Evolutionary conservation across 2,329 filamentous ascomycete genomes (phyloP).

Genomic region (Ophiosphaerella narmari): DNA sequence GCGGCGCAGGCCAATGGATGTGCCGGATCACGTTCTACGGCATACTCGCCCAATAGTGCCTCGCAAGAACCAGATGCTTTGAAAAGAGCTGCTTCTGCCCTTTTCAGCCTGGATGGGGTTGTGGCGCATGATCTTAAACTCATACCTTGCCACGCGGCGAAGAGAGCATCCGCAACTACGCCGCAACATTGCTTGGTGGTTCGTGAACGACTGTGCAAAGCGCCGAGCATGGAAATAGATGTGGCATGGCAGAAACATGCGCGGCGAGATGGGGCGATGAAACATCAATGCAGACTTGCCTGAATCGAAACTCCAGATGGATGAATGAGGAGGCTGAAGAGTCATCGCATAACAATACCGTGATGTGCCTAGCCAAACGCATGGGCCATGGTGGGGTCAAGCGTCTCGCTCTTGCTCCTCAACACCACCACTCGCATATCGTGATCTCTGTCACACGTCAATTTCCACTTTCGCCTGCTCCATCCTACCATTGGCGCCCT

Average conservation of each 20-base stretch:
- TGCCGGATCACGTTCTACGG: slow-evolving; percentile 22
- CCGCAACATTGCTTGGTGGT: slow-evolving; percentile 2
- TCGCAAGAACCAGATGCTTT: slow-evolving; percentile 3
- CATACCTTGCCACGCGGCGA: slow-evolving; percentile 5
- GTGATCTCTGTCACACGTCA: slow-evolving; percentile 32
- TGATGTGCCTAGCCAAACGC: slow-evolving; percentile 22
- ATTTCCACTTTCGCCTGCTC: slow-evolving; percentile 22
- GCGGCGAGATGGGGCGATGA: background rate
- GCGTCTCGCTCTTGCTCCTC: slow-evolving; percentile 23
- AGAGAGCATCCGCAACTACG: slow-evolving; percentile 4
- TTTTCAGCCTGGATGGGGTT: background rate
- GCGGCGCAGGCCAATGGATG: slow-evolving; percentile 29
- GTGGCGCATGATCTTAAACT: background rate
- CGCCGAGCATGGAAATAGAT: background rate
- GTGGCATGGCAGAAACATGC: background rate
- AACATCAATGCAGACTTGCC: background rate
- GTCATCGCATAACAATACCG: slow-evolving; percentile 23
- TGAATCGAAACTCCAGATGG: slow-evolving; percentile 15
- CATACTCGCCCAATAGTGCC: slow-evolving; percentile 35
- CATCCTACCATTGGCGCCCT: slow-evolving; percentile 22
- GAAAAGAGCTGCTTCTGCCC: background rate
- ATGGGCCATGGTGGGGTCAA: slow-evolving; percentile 23
- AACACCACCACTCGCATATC: slow-evolving; percentile 42
- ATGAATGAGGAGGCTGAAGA: slow-evolving; percentile 14
- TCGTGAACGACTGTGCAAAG: background rate